A percentile compares a stretch with the other conserved stretches of the same genome.
Evolutionary conservation across 176 grass and related monocot species (phyloP).

Genomic region (Rhynchospora tenuis): DNA sequence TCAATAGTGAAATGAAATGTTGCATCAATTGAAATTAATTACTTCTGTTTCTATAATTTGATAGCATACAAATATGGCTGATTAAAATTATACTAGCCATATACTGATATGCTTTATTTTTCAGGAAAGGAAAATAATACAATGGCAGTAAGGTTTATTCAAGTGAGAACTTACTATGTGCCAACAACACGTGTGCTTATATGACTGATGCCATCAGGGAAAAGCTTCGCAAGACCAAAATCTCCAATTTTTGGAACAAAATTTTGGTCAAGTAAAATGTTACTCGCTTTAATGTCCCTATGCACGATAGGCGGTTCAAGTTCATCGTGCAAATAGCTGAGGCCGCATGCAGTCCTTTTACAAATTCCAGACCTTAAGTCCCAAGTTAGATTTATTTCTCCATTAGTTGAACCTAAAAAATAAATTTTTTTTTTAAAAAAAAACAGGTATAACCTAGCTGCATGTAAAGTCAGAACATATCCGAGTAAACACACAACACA

Average conservation of each 20-base stretch:
- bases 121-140: not conserved
- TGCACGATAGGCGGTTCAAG: constrained; percentile 1
- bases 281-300: constrained; percentile 18
- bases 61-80: not conserved
- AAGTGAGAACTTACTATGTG: not conserved
- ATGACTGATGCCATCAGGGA: constrained; percentile 8
- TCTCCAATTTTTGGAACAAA: constrained; percentile 26
- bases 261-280: not conserved
- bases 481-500: not conserved
- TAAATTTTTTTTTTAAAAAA: too few relatives aligned
- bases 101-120: not conserved
- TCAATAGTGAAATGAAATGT: not conserved
- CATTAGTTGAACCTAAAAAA: not conserved
- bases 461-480: not conserved
- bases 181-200: constrained; percentile 21
- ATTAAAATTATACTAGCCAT: not conserved
- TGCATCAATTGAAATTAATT: not conserved
- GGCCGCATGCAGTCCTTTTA: not conserved
- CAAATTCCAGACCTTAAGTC: not conserved
- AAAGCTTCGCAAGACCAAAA: constrained; percentile 29
- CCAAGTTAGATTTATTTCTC: not conserved
- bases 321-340: constrained; percentile 15
- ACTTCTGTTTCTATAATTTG: not conserved
- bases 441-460: not conserved
- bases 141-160: not conserved